Conservation (phyloP, 352 stramenopile genomes). For the Phytophthora rubi region DNA sequence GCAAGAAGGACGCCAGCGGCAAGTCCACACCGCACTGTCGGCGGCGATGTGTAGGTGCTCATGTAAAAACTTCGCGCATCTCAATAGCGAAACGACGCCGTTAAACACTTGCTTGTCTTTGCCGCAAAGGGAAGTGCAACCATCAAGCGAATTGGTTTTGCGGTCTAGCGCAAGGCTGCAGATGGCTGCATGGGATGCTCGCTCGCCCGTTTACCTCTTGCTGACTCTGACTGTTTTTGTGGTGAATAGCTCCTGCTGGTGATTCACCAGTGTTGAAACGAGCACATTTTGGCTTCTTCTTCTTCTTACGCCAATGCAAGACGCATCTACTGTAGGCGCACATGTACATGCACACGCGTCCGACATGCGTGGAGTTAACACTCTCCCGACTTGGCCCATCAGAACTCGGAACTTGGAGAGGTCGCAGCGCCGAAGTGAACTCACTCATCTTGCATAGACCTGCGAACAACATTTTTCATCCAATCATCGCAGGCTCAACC, state of each 20-base stretch:
- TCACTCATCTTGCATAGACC: conserved; percentile 8
- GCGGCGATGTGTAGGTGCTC: neutral
- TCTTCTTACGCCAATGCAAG: no score
- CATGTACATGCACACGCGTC: neutral
- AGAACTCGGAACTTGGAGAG: neutral
- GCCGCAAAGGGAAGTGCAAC: neutral
- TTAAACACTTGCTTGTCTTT: conserved; percentile 2
- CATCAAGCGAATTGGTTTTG: neutral
- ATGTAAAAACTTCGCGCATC: neutral
- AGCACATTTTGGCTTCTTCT: no score
- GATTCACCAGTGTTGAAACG: no score
- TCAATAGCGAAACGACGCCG: neutral
- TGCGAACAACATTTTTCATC: neutral
- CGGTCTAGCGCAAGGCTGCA: neutral
- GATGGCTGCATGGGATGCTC: conserved; percentile 1
- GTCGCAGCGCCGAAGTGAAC: neutral
- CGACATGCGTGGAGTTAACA: neutral
- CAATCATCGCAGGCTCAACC: neutral
- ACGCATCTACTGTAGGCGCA: no score
- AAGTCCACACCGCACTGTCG: neutral
- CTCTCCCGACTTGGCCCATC: neutral
- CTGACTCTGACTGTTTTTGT: neutral
- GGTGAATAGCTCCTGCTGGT: no score
- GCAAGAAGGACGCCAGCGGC: no score
- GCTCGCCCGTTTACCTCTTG: neutral